Conservation (phyloP, 495 filamentous ascomycete species). For the Lichenothelia convexa region DNA sequence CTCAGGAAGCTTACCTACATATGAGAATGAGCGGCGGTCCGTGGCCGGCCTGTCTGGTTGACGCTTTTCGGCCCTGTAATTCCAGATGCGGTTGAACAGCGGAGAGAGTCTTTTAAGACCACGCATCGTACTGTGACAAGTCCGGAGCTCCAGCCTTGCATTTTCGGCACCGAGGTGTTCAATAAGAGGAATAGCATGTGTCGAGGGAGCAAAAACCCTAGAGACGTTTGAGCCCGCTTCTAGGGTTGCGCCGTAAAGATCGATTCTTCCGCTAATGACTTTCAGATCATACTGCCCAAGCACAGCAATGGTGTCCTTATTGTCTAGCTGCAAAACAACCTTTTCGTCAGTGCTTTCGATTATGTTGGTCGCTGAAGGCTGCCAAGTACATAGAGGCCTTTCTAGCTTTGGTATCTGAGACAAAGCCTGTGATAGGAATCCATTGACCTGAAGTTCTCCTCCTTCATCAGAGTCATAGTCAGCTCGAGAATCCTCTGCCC, state of each 20-base stretch:
- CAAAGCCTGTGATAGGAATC: no score
- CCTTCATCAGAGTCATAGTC: no score
- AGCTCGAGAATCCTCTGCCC: no score
- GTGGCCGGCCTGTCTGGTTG: conserved; percentile 6
- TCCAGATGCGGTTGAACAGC: conserved; percentile 59
- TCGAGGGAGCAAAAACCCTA: conserved; percentile 53
- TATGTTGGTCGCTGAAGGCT: neutral
- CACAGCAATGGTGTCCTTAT: conserved; percentile 39
- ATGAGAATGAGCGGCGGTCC: conserved; percentile 14
- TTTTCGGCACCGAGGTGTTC: conserved; percentile 29
- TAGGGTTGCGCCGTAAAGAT: conserved; percentile 46
- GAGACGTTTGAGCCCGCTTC: conserved; percentile 31
- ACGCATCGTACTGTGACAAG: conserved; percentile 34
- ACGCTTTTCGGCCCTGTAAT: conserved; percentile 20
- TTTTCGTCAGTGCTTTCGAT: neutral
- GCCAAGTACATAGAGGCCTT: conserved; percentile 2
- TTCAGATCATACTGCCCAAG: conserved; percentile 59
- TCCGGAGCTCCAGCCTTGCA: conserved; percentile 33
- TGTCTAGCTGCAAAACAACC: conserved; percentile 1
- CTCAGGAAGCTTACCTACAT: neutral
- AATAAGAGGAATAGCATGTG: conserved; percentile 59
- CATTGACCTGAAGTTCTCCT: no score
- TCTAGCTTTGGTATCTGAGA: no score
- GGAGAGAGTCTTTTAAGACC: conserved; percentile 45
- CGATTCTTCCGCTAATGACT: conserved; percentile 44